Evolutionary conservation across 208 protist genomes (phyloP).

Genomic region (Trypanosoma lewisi): DNA sequence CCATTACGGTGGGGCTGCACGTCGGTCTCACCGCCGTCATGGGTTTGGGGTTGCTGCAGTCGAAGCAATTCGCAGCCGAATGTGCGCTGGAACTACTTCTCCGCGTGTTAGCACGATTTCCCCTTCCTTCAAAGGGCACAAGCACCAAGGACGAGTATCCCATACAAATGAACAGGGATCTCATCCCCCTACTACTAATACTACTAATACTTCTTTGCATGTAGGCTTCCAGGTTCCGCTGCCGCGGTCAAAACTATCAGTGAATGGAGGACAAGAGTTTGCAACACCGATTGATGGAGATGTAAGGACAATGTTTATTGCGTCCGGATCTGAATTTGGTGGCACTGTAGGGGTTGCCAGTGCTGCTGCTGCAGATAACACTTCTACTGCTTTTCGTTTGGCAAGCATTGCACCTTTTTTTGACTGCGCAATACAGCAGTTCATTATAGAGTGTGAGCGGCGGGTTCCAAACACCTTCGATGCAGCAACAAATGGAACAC

Average conservation of each 20-base stretch:
- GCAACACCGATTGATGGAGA: constrained; percentile 6
- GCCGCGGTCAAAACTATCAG: constrained; percentile 4
- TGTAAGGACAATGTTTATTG: neutral
- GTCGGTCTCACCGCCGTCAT: constrained; percentile 9
- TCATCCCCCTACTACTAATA: too few relatives aligned
- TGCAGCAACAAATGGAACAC: neutral
- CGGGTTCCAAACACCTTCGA: constrained; percentile 54
- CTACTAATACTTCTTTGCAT: too few relatives aligned
- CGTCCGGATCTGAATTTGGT: constrained; percentile 1
- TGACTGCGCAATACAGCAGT: constrained; percentile 65
- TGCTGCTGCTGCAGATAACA: neutral
- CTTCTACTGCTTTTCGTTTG: constrained; percentile 5
- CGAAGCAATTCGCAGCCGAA: constrained; percentile 23
- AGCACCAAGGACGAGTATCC: neutral
- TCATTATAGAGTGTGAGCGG: constrained; percentile 70
- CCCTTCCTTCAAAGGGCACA: neutral
- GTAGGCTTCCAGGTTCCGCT: constrained; percentile 11
- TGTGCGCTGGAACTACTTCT: neutral
- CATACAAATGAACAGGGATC: neutral
- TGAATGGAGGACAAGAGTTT: neutral
- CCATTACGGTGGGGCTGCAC: neutral
- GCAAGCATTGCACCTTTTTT: constrained; percentile 62
- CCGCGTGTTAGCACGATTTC: neutral
- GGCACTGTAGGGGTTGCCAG: neutral
- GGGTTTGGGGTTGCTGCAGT: constrained; percentile 28